Conservation (phyloP, 495 filamentous ascomycete species). For the Oleoguttula mirabilis region DNA sequence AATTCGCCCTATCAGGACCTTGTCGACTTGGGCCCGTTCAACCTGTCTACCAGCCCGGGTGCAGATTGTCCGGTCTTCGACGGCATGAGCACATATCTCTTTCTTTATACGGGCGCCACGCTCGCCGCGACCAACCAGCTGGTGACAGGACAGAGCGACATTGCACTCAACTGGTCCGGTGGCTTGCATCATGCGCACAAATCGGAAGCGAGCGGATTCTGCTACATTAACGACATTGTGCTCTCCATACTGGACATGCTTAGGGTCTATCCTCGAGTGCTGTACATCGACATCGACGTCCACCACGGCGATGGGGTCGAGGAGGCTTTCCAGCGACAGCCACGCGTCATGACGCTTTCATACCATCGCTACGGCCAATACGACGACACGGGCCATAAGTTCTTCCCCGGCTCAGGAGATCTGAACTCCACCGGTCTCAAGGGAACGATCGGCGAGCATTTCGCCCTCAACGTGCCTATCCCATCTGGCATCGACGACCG, state of each 20-base stretch:
- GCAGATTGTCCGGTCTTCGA: conserved; percentile 96
- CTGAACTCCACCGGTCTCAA: conserved; percentile 47
- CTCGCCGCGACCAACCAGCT: conserved; percentile 87
- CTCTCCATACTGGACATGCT: conserved; percentile 85
- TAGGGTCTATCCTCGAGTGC: conserved; percentile 74
- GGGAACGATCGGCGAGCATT: conserved; percentile 52
- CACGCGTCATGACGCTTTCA: conserved; percentile 89
- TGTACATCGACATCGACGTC: conserved; percentile 97
- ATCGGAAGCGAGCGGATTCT: conserved; percentile 86
- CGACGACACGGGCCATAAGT: conserved; percentile 36
- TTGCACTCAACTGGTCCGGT: conserved; percentile 98
- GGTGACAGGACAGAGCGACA: conserved; percentile 72
- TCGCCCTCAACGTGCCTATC: conserved; percentile 55
- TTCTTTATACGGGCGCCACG: conserved; percentile 79
- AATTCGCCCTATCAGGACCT: conserved; percentile 29
- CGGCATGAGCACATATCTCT: conserved; percentile 87
- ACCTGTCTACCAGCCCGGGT: conserved; percentile 46
- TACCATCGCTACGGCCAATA: conserved; percentile 92
- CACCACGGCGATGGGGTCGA: conserved; percentile 97
- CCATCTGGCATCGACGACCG: conserved; percentile 82
- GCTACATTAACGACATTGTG: conserved; percentile 98
- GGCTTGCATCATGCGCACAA: conserved; percentile 97
- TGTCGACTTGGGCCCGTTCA: conserved; percentile 48
- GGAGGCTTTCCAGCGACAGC: conserved; percentile 91
- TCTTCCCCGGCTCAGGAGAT: conserved; percentile 57